Evolutionary conservation across 768 basidiomycete genomes (phyloP), one percentile per base, ranked within the genome.

Genomic region (Lactifluus pinguis): DNA sequence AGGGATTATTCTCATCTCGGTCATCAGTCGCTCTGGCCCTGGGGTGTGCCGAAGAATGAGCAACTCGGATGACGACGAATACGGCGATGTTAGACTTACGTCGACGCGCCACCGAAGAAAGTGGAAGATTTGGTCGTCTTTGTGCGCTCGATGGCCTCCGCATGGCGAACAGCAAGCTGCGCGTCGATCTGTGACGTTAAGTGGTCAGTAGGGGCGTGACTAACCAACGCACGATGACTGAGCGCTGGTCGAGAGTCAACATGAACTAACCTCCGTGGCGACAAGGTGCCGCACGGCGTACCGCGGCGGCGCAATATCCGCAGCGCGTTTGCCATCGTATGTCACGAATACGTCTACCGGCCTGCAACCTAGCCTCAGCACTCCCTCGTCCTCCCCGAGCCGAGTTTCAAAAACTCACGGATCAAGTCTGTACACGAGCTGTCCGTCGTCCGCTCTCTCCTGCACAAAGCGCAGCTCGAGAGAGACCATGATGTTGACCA

Each of bases 271-370:
- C 78, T 97, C 92, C 65, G 80, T 78, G 11, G 93, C 86, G 9
- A 99, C 87, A 34, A 98, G 77, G 67, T 97, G 94, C 54, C 97
- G 81, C 30, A 95, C 86, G 29, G 94, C 95, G 72, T 92, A 98
- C 69, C 95, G 79, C 7, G 94, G 92, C 5, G 86, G 77, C 19
- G 88, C 77, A 39, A 99, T 89, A 72, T 98, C 95, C 14, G 79
- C 64, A 11, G 95, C 90, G 25, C 95, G 82, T 74, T 93, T 98
- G 38, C 92, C 93, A 52, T 98, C 97, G 69, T 98, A 99, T 7
- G 94, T 95, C 57, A 98, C 80, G 70, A 98, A 98, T 39, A 95
- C 91, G 70, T 99, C 97, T 61, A 98, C 86, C 1, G 97, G 89
- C 15, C 95, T 98, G 66, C 13, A 58, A 36, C 25, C 39, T 59